Base-by-base conservation (phyloP, 306 rosid species). In the Dalbergia cochinchinensis region DNA sequence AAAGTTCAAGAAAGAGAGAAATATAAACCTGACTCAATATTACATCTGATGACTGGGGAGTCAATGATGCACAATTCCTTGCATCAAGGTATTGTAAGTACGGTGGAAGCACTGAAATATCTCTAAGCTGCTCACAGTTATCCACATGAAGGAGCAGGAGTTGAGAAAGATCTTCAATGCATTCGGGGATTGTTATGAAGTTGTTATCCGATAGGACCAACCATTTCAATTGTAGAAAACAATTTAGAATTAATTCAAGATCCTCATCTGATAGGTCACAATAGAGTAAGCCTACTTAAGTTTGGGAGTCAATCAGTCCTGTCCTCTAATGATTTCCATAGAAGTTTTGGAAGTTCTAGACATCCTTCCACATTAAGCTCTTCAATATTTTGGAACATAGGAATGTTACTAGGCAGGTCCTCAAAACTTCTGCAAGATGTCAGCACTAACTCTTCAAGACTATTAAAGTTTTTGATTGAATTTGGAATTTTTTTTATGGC, bases 211-310 rank as follows among this genome's bases (percentile, higher is more conserved):
- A 69, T 70, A 82, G 60, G 61, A 60, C 35, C 65, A 82, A 82
- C 73, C 78, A 76, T 34, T 61, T 76, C n/a, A 82, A 31, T 31
- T 70, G 19, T 3, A 51, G 59, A 61, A 82, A 82, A 42, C 50
- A 51, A 7, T 16, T 53, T 42, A 82, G 42, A 63, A 82, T 61
- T 55, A 69, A 47, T 42, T 61, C 78, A 70, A 82, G 78, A 69
- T 76, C 82, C 42, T 39, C 65, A 69, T 76, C 85, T 12, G 31
- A 60, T 50, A 82, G 33, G 63, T 70, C 70, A 76, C 85, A 82
- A 12, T 6, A 82, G 78, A 61, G 11, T 42, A 33, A 83, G 42
- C 44, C 45, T 45, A 18, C 66, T 73, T 14, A 83, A 60, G 26
- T 78, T 83, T 12, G 86, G 80, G 20, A 16, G 35, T 58, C 59